Evolutionary conservation across 257 asterid genomes (phyloP), one percentile per base, ranked within the genome.

Genomic region (Nyctanthes arbortristis): DNA sequence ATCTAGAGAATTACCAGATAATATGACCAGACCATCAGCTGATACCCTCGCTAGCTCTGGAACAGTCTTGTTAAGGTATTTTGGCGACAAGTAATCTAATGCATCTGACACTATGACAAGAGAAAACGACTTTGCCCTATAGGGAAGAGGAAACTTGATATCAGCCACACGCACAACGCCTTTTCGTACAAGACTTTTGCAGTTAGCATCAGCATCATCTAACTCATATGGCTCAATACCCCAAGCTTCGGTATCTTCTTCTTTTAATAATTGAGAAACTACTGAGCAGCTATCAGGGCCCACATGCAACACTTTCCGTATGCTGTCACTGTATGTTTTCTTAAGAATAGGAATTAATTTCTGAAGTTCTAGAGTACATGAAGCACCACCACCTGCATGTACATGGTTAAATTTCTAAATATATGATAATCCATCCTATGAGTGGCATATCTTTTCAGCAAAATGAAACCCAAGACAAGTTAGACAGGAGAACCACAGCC

Each of bases 71-170:
- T 92, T 92, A 20, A 92, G 88, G 77, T 88, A 92, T 80, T 76
- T 92, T 3, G 96, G 96, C 2, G 98, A 92, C 67, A 92, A 65
- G 72, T 92, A 92, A 74, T 92, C 98, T 61, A 87, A 64, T 6
- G 93, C 96, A 83, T 92, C 97, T 0, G 98, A 89, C 45, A 88
- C 95, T 39, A 92, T 75, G 62, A 92, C 98, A 61, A 90, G 96
- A 69, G 97, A 81, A 77, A 92, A 92, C 7, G 98, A 86, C 57
- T 89, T 88, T 27, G 85, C 82, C 75, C 91, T 78, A 74, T 92
- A 89, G 6, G 97, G 95, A 65, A 92, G 89, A 74, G 96, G 88
- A 60, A 89, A 89, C 78, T 89, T 92, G 80, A 92, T 86, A 64
- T 92, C 97, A 63, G 94, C 91, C 63, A 86, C 90, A 9, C 96